Evolutionary conservation across 2,329 filamentous ascomycete genomes (phyloP).

Genomic region (Neocatenulostroma microsporum): DNA sequence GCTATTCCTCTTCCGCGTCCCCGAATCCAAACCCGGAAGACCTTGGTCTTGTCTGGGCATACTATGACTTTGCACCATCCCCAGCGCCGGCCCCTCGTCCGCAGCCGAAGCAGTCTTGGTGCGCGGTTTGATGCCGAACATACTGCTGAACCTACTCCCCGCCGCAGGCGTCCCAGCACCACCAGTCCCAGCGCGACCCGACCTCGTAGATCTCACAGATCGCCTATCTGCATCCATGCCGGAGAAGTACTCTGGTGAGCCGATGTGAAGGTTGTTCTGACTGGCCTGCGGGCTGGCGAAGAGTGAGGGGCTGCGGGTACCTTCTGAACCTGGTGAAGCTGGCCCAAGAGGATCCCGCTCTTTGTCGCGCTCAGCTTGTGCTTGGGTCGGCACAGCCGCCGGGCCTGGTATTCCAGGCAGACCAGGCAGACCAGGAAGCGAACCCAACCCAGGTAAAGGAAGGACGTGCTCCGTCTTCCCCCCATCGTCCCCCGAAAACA

Average conservation of each 20-base stretch:
- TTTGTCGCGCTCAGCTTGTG: constrained; percentile 6
- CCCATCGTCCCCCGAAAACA: constrained; percentile 31
- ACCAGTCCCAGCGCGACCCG: constrained; percentile 36
- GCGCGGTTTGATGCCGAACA: constrained; percentile 50
- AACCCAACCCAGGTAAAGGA: constrained; percentile 28
- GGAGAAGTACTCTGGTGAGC: constrained; percentile 31
- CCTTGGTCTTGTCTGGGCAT: constrained; percentile 54
- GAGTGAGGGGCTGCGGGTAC: constrained; percentile 34
- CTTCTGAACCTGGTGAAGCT: constrained; percentile 36
- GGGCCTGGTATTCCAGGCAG: constrained; percentile 22
- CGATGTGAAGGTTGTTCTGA: constrained; percentile 36
- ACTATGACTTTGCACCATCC: constrained; percentile 64
- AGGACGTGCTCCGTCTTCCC: constrained; percentile 13
- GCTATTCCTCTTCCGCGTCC: constrained; percentile 45
- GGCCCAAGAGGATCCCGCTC: constrained; percentile 27
- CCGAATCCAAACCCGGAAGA: constrained; percentile 19
- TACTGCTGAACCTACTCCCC: constrained; percentile 46
- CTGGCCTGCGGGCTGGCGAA: constrained; percentile 44
- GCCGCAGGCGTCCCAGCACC: constrained; percentile 27
- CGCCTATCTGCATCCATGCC: constrained; percentile 37
- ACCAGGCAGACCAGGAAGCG: constrained; percentile 35
- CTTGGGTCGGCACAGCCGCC: neutral
- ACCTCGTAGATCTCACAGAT: constrained; percentile 45
- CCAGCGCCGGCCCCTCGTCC: constrained; percentile 56
- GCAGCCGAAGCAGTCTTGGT: constrained; percentile 50